Base-by-base conservation (phyloP, 768 basidiomycete species). In the Sarcodon sp. region DNA sequence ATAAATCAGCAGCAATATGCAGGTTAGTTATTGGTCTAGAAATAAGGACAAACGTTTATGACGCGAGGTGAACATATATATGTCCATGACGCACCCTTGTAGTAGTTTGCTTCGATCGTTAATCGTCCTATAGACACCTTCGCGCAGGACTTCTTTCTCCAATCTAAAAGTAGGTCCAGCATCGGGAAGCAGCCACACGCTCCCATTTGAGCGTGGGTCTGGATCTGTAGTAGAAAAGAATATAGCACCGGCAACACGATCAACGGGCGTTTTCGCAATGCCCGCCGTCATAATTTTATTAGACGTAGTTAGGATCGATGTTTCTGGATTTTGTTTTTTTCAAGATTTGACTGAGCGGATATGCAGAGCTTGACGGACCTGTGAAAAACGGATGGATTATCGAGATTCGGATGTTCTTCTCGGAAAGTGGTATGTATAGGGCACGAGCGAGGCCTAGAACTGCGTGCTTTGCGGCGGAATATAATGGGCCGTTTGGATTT, bases 351-450 rank as follows among this genome's bases (percentile, higher is more conserved):
- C n/a, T n/a, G 13, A 3, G 31, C n/a, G 37, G 34, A 46, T 15
- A 18, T 1, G 33, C 27, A 7, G 21, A 46, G 34, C 44, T 16
- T 3, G 35, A 41, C 39, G 15, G 15, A 64, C 64, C 58, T 41
- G 60, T 57, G 51, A 63, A 64, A 54, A 56, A 64, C 0, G 63
- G 63, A 44, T 61, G 61, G 10, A 64, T 50, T 44, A 52, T 54
- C 12, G 55, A 58, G n/a, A 61, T 16, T 10, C 59, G 52, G 52
- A 63, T 58, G 33, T 53, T 51, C 6, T 55, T 36, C 4, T 16
- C 31, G 8, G 35, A 21, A 16, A 53, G 50, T 32, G 54, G 50
- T 31, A 47, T 43, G 31, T 51, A 43, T 9, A 64, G 33, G 1
- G 57, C 47, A 6, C 58, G 55, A 55, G 59, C 54, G n/a, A 66